Evolutionary conservation across 1,139 yeast genomes (phyloP).

Genomic region (Candida sanyaensis): DNA sequence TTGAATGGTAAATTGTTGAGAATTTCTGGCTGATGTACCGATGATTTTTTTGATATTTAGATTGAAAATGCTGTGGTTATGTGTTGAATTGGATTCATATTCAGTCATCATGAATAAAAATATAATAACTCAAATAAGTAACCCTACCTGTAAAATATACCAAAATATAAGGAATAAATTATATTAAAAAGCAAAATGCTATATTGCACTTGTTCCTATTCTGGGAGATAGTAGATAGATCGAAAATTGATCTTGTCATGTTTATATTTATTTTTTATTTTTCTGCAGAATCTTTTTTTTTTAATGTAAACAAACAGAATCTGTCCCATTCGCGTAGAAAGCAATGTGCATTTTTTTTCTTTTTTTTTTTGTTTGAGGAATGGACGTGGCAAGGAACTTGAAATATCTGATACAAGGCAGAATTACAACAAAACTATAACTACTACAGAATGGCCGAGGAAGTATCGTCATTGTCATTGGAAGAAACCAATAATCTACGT

Average conservation of each 20-base stretch:
- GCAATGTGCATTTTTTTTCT: too few relatives aligned
- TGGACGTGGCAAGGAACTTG: too few relatives aligned
- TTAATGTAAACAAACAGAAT: too few relatives aligned
- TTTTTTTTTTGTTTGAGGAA: too few relatives aligned
- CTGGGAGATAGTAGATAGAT: too few relatives aligned
- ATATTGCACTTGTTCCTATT: too few relatives aligned
- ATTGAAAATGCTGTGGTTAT: conserved; percentile 6
- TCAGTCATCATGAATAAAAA: conserved; percentile 1
- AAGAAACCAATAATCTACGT: conserved; percentile 41
- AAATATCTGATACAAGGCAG: too few relatives aligned
- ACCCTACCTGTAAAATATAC: too few relatives aligned
- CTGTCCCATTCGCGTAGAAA: background rate
- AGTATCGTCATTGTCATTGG: conserved; percentile 34
- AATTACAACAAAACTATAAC: background rate
- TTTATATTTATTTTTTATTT: too few relatives aligned
- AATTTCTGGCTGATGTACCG: conserved; percentile 33
- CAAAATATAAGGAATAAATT: background rate
- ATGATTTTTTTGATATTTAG: conserved; percentile 20
- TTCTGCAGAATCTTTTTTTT: too few relatives aligned
- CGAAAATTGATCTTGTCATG: too few relatives aligned
- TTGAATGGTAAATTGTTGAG: conserved; percentile 39
- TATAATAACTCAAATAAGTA: background rate
- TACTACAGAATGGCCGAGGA: conserved; percentile 22
- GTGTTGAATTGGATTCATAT: background rate
- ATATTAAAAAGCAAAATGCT: background rate